Evolutionary conservation across 2,329 filamentous ascomycete species (phyloP), one percentile per base, ranked within the genome.

Genomic region (Raffaelea ambrosiae): DNA sequence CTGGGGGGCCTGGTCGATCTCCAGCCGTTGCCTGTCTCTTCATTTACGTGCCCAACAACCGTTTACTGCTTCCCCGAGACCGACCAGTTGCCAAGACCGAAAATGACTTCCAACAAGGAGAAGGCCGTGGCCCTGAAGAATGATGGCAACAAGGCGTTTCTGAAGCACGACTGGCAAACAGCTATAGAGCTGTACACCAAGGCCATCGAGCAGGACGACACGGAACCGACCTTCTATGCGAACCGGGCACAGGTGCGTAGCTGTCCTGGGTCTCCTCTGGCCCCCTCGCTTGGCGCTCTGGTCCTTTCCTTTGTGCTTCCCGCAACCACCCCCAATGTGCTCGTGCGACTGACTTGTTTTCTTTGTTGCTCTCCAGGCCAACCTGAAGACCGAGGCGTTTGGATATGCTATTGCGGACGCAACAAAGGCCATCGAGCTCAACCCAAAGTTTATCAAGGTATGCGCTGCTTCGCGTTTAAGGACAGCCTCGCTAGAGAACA

Each of bases 331-430:
- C n/a, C n/a, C n/a, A n/a, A n/a, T 21, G 42, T 61, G 61, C 60
- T 70, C 66, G 66, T 64, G 65, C 73, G 68, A 43, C 36, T 22
- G 48, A 19, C 7, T 18, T 39, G n/a, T 11, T 39, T 20, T 43
- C 14, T 40, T 40, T 23, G 21, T 38, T 50, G 13, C 13, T 29
- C 13, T 7, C 22, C 59, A 95, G 88, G 88, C 88, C 54, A 78
- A 98, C 64, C 91, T 98, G 66, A 97, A 96, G 71, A 83, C 91
- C 36, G 93, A 98, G 67, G 82, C 91, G 19, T 97, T 90, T 63
- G 93, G 93, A 36, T 95, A 91, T 69, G 90, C 93, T 21, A 85
- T 97, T 58, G 76, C 83, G 46, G 93, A 98, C 68, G 88, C 91
- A 29, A 87, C 86, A 46, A 94, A 87, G 66, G 93, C 93, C 16